Conservation (phyloP, 1,284 basidiomycete genomes). For the Pterula multifida region DNA sequence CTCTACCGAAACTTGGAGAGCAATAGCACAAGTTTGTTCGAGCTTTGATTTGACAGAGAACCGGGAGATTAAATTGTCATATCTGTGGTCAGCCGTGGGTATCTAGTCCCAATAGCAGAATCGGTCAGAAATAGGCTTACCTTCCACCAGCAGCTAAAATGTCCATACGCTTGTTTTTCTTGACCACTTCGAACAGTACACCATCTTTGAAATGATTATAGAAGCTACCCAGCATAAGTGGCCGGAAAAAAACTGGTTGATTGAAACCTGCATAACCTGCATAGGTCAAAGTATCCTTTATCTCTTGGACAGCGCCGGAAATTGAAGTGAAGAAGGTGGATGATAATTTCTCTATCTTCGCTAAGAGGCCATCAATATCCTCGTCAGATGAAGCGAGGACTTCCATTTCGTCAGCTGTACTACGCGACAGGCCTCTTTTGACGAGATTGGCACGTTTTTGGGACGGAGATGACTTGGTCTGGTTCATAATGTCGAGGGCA, state of each 20-base stretch:
- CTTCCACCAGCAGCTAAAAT: slow-evolving; percentile 73
- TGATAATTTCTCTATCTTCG: slow-evolving; percentile 49
- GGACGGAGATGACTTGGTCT: slow-evolving; percentile 47
- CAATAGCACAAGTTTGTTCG: slow-evolving; percentile 54
- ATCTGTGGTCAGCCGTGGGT: slow-evolving; percentile 31
- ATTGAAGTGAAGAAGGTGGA: slow-evolving; percentile 36
- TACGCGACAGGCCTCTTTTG: slow-evolving; percentile 53
- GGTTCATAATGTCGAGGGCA: slow-evolving; percentile 49
- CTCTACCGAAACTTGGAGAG: slow-evolving; percentile 69
- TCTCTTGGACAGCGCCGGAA: slow-evolving; percentile 40
- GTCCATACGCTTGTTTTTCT: slow-evolving; percentile 55
- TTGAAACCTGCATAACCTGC: slow-evolving; percentile 52
- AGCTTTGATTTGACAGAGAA: slow-evolving; percentile 44
- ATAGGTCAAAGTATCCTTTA: slow-evolving; percentile 54
- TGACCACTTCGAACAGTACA: slow-evolving; percentile 63
- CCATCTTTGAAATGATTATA: slow-evolving; percentile 62
- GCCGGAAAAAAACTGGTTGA: slow-evolving; percentile 53
- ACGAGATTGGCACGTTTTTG: slow-evolving; percentile 58
- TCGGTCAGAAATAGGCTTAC: slow-evolving; percentile 16
- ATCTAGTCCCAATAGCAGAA: too few species aligned
- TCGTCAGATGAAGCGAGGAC: slow-evolving; percentile 41
- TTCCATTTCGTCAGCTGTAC: slow-evolving; percentile 59
- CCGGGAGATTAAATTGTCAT: slow-evolving; percentile 60
- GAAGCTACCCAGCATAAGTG: slow-evolving; percentile 57
- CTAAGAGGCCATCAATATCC: slow-evolving; percentile 44